Conservation (phyloP, 2,329 filamentous ascomycete species). For the Monosporascus sp. region DNA sequence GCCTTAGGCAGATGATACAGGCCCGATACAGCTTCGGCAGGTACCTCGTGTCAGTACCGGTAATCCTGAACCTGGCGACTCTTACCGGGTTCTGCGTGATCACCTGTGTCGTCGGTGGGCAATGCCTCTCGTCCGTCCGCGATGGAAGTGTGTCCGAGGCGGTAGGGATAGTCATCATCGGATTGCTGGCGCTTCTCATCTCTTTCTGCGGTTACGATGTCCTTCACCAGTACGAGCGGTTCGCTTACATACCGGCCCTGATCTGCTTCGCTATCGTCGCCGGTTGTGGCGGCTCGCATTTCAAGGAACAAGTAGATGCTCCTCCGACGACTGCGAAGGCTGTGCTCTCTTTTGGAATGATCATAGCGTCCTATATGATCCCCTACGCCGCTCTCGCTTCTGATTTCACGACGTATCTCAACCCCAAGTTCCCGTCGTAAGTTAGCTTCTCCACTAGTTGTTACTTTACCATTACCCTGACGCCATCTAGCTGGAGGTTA, state of each 20-base stretch:
- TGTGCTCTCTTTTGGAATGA: conserved; percentile 53
- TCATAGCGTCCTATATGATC: conserved; percentile 59
- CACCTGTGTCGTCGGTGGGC: conserved; percentile 55
- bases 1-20: conserved; percentile 62
- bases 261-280: conserved; percentile 50
- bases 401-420: conserved; percentile 57
- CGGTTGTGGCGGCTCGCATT: conserved; percentile 46
- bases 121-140: conserved; percentile 51
- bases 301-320: conserved; percentile 42
- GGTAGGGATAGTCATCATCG: conserved; percentile 57
- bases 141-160: conserved; percentile 43
- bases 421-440: conserved; percentile 48
- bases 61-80: conserved; percentile 58
- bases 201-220: conserved; percentile 57
- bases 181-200: conserved; percentile 50
- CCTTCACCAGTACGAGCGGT: conserved; percentile 54
- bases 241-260: conserved; percentile 51
- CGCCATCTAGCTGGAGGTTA: conserved; percentile 27
- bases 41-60: conserved; percentile 54
- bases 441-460: conserved; percentile 11
- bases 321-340: conserved; percentile 37
- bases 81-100: conserved; percentile 60
- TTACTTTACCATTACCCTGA: conserved; percentile 5
- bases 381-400: conserved; percentile 56
- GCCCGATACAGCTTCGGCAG: conserved; percentile 58